Evolutionary conservation across 2,329 filamentous ascomycete species (phyloP).

Genomic region (Bipolaris gigantea): DNA sequence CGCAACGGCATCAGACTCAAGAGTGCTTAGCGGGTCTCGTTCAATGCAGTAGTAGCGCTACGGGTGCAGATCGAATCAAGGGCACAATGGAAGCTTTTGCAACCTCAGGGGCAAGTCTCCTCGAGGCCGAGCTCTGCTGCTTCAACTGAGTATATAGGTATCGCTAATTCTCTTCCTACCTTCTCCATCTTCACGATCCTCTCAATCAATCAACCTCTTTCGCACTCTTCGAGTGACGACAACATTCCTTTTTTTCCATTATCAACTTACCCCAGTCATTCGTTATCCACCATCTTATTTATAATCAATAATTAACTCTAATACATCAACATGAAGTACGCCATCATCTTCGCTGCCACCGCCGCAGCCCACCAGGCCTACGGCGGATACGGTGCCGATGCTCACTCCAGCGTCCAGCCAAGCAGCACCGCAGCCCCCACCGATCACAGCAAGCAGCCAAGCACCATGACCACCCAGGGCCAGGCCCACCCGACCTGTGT

Average conservation of each 20-base stretch:
- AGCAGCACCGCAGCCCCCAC: conserved; percentile 15
- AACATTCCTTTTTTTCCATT: conserved; percentile 12
- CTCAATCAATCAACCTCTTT: conserved; percentile 13
- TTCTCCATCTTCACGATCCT: neutral
- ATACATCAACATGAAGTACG: conserved; percentile 27
- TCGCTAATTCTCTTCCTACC: neutral
- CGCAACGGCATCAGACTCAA: neutral
- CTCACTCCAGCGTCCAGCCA: conserved; percentile 18
- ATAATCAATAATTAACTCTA: conserved; percentile 6
- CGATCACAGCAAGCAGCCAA: conserved; percentile 28
- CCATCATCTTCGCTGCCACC: conserved; percentile 30
- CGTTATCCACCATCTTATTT: conserved; percentile 18
- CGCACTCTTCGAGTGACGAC: conserved; percentile 21
- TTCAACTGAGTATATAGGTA: conserved; percentile 17
- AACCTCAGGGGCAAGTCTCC: conserved; percentile 16
- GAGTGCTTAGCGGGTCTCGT: conserved; percentile 1
- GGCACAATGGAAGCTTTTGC: conserved; percentile 1
- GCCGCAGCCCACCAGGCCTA: conserved; percentile 30
- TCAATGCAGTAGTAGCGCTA: conserved; percentile 7
- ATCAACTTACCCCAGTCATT: conserved; percentile 32
- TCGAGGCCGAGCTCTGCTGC: neutral
- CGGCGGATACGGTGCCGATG: conserved; percentile 12
- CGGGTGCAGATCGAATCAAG: neutral
- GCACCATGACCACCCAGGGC: conserved; percentile 38
- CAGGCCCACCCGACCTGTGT: conserved; percentile 37